Evolutionary conservation across 805 yeast species (phyloP).

Genomic region (Wilhelminamyces savonicus): DNA sequence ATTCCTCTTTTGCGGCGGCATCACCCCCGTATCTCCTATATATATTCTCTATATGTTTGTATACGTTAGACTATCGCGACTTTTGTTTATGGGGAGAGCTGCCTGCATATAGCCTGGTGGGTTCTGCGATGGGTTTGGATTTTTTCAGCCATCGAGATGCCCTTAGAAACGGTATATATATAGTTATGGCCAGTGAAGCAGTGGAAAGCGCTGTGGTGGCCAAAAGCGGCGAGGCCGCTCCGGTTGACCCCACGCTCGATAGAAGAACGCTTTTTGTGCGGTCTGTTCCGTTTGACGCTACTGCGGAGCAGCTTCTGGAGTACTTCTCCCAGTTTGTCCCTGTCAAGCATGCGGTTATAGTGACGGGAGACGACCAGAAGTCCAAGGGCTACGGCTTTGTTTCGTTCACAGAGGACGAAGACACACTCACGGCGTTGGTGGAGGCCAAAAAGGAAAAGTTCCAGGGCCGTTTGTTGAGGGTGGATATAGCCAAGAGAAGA

Average conservation of each 20-base stretch:
- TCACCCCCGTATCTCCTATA: slow-evolving; percentile 1
- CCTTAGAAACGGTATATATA: too few species aligned
- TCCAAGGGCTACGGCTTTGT: slow-evolving; percentile 97
- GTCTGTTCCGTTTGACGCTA: slow-evolving; percentile 72
- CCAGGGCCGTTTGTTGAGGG: slow-evolving; percentile 58
- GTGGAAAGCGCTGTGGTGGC: slow-evolving; percentile 1
- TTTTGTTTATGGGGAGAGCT: neutral
- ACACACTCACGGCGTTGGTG: slow-evolving; percentile 68
- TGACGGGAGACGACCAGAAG: slow-evolving; percentile 65
- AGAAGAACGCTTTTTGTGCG: slow-evolving; percentile 77
- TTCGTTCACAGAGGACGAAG: slow-evolving; percentile 79
- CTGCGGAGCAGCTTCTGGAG: slow-evolving; percentile 74
- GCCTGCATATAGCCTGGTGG: slow-evolving; percentile 2
- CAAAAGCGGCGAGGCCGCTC: too few species aligned
- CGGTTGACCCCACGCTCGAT: too few species aligned
- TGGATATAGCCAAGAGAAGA: slow-evolving; percentile 90
- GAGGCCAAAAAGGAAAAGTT: slow-evolving; percentile 62
- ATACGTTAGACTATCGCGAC: neutral
- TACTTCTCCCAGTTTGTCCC: slow-evolving; percentile 91
- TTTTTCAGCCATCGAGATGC: neutral
- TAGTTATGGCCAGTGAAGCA: neutral
- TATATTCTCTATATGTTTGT: too few species aligned
- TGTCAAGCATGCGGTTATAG: slow-evolving; percentile 90
- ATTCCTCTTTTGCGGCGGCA: slow-evolving; percentile 13
- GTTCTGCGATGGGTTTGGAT: slow-evolving; percentile 1